Conservation (phyloP, 768 basidiomycete species). For the Pleurotus tuoliensis region DNA sequence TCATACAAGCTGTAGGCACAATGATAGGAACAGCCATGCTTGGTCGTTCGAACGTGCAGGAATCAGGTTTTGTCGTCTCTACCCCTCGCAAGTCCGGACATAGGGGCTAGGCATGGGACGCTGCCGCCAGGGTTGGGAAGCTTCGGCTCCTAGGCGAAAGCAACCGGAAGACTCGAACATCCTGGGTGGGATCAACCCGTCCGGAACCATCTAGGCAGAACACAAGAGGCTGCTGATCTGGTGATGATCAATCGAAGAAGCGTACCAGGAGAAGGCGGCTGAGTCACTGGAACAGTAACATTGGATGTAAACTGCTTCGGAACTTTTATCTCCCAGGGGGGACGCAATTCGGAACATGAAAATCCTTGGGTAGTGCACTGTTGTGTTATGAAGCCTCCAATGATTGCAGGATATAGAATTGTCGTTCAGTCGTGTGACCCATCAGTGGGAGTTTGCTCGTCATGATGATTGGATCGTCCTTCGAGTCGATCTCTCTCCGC, state of each 20-base stretch:
- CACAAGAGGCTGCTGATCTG: not conserved
- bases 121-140: not conserved
- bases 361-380: too few relatives aligned
- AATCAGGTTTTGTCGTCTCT: too few relatives aligned
- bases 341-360: too few relatives aligned
- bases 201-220: not conserved
- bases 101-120: too few relatives aligned
- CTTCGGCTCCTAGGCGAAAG: not conserved
- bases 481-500: conserved; percentile 17
- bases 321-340: not conserved
- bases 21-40: too few relatives aligned
- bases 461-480: not conserved
- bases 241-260: not conserved
- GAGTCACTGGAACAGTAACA: not conserved
- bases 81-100: too few relatives aligned
- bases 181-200: not conserved
- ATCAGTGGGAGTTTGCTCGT: not conserved
- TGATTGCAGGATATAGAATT: not conserved
- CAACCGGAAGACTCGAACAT: conserved; percentile 6
- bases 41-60: too few relatives aligned
- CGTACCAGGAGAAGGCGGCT: not conserved
- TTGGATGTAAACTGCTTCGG: not conserved
- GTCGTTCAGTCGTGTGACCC: not conserved
- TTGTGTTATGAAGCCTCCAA: too few relatives aligned
- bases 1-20: not conserved